Base-by-base conservation (phyloP, 768 basidiomycete genomes). In the Lentinula sp. region DNA sequence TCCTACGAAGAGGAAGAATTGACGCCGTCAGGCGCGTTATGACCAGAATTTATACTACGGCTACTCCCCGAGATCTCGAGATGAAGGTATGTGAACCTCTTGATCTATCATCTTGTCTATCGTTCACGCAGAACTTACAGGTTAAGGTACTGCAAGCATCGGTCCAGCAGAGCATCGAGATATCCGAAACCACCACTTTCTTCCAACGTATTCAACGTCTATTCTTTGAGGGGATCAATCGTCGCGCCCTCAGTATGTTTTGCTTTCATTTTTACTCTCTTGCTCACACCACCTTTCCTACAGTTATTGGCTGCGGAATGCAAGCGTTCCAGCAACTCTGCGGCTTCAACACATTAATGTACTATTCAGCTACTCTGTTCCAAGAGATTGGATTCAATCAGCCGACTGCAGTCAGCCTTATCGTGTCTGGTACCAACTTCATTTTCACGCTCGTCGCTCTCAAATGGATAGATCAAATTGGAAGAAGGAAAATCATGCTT, bases 321-420 rank as follows among this genome's bases (percentile, higher is more conserved):
- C 91, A 93, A 74, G 90, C 87, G 0, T 87, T 85, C 72, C 91
- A 94, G 68, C 91, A 93, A 68, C 78, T 93, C 0, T 92, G 85
- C 63, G 91, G 91, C 1, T 92, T 91, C 77, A 92, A 93, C 67
- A 90, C 91, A 0, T 79, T 91, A 61, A 85, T 85, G 56, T 57
- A 81, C 66, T 86, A 87, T 68, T 87, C 87, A 20, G 87, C 90
- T 3, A 90, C 90, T 0, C 78, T 93, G 12, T 93, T 93, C 76
- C 82, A 87, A 65, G 79, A 85, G 64, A 88, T 93, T 53, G 91
- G 91, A 0, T 93, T 93, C 73, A 76, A 88, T 68, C 87, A 93
- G 67, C 87, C 91, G 0, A 91, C 89, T 2, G 89, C 89, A 0
- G 88, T 91, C 33, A 90, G 90, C 0, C 80, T 91, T 35, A 87